Evolutionary conservation across 768 basidiomycete species (phyloP).

Genomic region (Suillus variegatus): DNA sequence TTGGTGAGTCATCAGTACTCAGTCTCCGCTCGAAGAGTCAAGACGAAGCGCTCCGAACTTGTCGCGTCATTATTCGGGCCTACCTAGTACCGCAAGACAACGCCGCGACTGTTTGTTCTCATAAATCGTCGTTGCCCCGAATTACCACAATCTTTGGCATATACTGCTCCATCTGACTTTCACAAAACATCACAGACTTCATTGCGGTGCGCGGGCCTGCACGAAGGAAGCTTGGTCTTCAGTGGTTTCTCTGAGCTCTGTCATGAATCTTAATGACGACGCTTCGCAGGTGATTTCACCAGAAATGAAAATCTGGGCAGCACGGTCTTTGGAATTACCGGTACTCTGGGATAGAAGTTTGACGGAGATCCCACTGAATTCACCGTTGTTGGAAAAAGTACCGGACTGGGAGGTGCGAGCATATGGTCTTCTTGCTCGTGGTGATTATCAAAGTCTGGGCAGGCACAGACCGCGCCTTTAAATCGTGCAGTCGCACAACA

Average conservation of each 20-base stretch:
- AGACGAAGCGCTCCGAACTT: neutral
- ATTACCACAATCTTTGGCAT: neutral
- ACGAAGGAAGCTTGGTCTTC: neutral
- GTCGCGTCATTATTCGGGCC: neutral
- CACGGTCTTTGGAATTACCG: neutral
- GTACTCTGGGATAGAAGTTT: constrained; percentile 19
- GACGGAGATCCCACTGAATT: constrained; percentile 36
- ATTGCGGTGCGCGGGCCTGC: neutral
- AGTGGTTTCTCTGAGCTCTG: neutral
- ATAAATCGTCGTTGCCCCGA: neutral
- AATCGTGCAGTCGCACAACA: constrained; percentile 41
- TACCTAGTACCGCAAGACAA: neutral
- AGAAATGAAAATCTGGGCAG: neutral
- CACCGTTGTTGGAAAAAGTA: constrained; percentile 39
- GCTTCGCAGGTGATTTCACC: neutral
- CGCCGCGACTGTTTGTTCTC: neutral
- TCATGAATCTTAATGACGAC: neutral
- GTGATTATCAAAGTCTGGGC: constrained; percentile 31
- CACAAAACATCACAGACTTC: neutral
- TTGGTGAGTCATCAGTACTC: neutral
- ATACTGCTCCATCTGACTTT: neutral
- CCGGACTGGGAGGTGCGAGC: constrained; percentile 39
- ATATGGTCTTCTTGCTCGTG: constrained; percentile 46
- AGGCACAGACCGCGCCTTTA: constrained; percentile 39
- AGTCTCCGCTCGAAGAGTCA: neutral